phyloP scores from a whole-genome alignment of 1,284 basidiomycete species.

The Dichomitus squalens region DNA sequence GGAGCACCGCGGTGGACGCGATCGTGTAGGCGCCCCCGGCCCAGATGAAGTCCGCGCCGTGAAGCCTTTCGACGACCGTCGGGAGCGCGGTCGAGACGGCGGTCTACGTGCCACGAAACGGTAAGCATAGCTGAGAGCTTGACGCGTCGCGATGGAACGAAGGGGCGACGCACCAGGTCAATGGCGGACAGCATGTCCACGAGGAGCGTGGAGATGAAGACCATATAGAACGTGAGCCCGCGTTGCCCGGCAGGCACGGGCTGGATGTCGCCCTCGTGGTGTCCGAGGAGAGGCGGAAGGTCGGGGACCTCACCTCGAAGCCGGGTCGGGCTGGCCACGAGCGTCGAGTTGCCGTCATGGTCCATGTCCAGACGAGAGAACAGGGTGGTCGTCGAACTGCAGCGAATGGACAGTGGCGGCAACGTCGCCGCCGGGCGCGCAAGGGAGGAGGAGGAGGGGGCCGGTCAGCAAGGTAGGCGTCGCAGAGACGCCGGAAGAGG shows the following conservation, averaged over 20 bases:
- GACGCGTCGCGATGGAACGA: background rate
- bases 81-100: constrained; percentile 25
- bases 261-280: background rate
- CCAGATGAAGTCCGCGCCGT: constrained; percentile 36
- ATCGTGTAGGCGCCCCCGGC: constrained; percentile 42
- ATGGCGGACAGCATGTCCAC: constrained; percentile 15
- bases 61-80: constrained; percentile 21
- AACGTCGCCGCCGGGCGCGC: background rate
- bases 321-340: background rate
- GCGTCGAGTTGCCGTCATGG: background rate
- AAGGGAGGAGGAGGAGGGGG: background rate
- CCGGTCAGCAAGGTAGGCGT: background rate
- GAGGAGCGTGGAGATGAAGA: constrained; percentile 7
- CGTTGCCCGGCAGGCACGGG: constrained; percentile 2
- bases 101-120: background rate
- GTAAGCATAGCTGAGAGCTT: too few relatives aligned
- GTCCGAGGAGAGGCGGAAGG: background rate
- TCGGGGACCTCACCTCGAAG: background rate
- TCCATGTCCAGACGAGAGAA: background rate
- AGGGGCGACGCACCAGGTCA: constrained; percentile 8
- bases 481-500: background rate
- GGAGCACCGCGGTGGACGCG: constrained; percentile 37
- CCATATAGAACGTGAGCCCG: constrained; percentile 15
- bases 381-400: background rate
- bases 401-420: background rate